Conservation (phyloP, 768 basidiomycete species). For the Crepidotus variabilis region DNA sequence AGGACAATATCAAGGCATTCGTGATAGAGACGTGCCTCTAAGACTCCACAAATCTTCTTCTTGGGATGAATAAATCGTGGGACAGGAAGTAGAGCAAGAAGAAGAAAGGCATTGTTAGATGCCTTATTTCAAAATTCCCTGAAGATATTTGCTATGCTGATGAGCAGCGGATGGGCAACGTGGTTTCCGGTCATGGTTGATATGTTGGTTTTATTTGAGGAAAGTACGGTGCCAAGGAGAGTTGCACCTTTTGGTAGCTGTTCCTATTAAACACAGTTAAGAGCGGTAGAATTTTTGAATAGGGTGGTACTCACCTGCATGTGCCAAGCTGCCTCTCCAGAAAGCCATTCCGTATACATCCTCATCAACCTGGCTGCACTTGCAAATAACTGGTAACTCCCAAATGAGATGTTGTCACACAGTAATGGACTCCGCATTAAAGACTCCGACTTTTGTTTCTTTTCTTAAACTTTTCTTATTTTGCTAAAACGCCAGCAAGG, state of each 20-base stretch:
- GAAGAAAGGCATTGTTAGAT: constrained; percentile 22
- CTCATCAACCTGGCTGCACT: constrained; percentile 9
- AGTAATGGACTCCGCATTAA: constrained; percentile 23
- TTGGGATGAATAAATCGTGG: constrained; percentile 22
- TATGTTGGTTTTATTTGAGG: constrained; percentile 30
- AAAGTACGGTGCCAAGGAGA: constrained; percentile 23
- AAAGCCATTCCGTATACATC: constrained; percentile 19
- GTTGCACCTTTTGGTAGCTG: constrained; percentile 15
- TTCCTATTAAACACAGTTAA: constrained; percentile 6
- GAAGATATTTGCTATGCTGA: constrained; percentile 28
- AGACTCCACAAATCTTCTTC: constrained; percentile 19
- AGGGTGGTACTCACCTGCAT: constrained; percentile 18
- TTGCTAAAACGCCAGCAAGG: too few relatives aligned
- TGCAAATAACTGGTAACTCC: constrained; percentile 9
- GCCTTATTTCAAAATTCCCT: too few relatives aligned
- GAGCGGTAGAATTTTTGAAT: not conserved
- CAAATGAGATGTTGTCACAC: constrained; percentile 18
- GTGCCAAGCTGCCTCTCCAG: constrained; percentile 13
- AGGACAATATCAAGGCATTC: constrained; percentile 24
- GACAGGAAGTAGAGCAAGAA: constrained; percentile 27
- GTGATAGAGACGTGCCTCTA: too few relatives aligned
- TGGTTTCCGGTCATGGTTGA: constrained; percentile 25
- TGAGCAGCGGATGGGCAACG: constrained; percentile 25
- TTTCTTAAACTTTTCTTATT: too few relatives aligned
- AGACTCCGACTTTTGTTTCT: too few relatives aligned